A percentile compares a stretch with the other conserved stretches of the same genome.
phyloP scores from a whole-genome alignment of 495 filamentous ascomycete species.

The Xylaria castorea region DNA sequence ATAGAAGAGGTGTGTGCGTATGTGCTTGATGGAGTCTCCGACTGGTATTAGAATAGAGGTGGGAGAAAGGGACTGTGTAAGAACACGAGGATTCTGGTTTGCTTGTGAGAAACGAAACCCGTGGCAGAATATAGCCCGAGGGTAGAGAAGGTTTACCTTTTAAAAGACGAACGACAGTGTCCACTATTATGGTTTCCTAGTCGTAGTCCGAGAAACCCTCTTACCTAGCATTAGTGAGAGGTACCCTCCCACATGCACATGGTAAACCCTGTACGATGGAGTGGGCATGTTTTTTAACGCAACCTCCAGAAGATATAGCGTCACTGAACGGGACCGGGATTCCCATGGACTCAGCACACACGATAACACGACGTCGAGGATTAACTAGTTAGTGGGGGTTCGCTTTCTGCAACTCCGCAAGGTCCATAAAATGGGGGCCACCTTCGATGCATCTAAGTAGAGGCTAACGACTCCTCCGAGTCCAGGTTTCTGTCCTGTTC shows the following conservation, averaged over 20 bases:
- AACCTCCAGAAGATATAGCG: not conserved
- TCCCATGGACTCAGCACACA: not conserved
- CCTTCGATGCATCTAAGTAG: conserved; percentile 2
- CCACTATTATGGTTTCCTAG: not conserved
- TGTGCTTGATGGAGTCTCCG: not conserved
- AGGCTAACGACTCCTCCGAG: conserved; percentile 3
- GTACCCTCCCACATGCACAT: conserved; percentile 10
- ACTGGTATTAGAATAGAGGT: not conserved
- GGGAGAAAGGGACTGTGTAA: not conserved
- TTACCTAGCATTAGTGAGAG: not conserved
- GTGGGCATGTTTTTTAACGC: not conserved
- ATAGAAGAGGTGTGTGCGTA: not conserved
- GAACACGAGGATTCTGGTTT: not conserved
- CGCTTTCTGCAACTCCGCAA: conserved; percentile 17
- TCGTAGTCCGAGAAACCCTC: not conserved
- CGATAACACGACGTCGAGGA: not conserved
- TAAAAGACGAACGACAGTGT: not conserved
- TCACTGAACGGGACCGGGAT: not conserved
- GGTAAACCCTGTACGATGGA: not conserved
- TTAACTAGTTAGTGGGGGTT: conserved; percentile 17
- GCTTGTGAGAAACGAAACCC: not conserved
- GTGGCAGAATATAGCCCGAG: not conserved
- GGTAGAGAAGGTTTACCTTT: conserved; percentile 15
- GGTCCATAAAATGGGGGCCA: conserved; percentile 4
- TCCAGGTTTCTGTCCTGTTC: not conserved